Percentiles rank a stretch among this genome's conserved stretches.
Conservation (phyloP, 306 rosid species). For the Ormosia emarginata region DNA sequence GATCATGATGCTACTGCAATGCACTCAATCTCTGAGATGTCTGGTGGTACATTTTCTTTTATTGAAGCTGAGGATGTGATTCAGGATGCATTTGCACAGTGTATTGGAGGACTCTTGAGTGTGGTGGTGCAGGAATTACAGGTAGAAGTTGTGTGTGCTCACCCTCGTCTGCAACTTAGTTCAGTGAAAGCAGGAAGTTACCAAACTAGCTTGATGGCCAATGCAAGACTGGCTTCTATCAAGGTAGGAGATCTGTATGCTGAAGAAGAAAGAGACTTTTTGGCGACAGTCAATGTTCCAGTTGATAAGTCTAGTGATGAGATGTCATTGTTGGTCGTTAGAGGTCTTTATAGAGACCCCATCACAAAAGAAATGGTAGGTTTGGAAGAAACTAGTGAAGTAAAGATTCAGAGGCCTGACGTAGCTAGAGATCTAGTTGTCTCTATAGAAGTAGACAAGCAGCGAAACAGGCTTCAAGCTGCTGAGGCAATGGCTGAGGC, state of each 20-base stretch:
- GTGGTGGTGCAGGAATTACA: slow-evolving; percentile 86
- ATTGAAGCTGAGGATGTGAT: slow-evolving; percentile 83
- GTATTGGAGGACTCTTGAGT: slow-evolving; percentile 93
- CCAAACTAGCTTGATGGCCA: slow-evolving; percentile 42
- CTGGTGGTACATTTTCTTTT: slow-evolving; percentile 96
- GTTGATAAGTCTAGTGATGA: slow-evolving; percentile 46
- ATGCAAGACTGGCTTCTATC: slow-evolving; percentile 60
- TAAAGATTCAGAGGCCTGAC: slow-evolving; percentile 69
- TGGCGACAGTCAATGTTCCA: slow-evolving; percentile 72
- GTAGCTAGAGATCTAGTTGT: slow-evolving; percentile 37
- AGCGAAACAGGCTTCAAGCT: slow-evolving; percentile 62
- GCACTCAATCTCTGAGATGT: slow-evolving; percentile 81
- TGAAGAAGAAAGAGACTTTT: slow-evolving; percentile 88
- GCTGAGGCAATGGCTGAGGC: slow-evolving; percentile 81
- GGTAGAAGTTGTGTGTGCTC: slow-evolving; percentile 55
- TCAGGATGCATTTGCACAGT: slow-evolving; percentile 98
- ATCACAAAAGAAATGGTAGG: slow-evolving; percentile 55
- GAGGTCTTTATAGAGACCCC: slow-evolving; percentile 58
- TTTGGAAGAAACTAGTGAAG: slow-evolving; percentile 48
- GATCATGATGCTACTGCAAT: slow-evolving; percentile 82
- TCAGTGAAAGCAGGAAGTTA: slow-evolving; percentile 84
- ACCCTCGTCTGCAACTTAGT: slow-evolving; percentile 50
- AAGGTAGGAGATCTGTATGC: slow-evolving; percentile 83
- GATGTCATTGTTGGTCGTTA: slow-evolving; percentile 61
- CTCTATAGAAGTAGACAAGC: slow-evolving; percentile 83